These are phyloP conservation scores for Linnemannia exigua DNA, from an alignment of 192 early-diverging fungal species.

Conservation along the genomic window DNA sequence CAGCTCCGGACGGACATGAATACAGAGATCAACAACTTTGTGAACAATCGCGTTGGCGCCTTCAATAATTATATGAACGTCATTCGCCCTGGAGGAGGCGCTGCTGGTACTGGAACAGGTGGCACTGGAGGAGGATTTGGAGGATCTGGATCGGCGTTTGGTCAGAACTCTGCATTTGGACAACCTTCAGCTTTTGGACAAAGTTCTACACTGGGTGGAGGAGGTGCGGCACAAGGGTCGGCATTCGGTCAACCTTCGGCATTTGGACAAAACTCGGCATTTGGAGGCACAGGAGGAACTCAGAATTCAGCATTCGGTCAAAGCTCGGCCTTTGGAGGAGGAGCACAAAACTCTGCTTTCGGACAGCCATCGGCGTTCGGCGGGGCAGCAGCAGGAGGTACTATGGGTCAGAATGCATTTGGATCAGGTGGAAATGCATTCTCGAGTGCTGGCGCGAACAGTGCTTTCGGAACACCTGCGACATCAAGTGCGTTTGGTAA, in stretches of 20 bases:
- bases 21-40: constrained; percentile 56
- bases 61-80: constrained; percentile 56
- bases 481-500: background rate
- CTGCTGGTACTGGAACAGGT: constrained; percentile 5
- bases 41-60: constrained; percentile 48
- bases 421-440: constrained; percentile 12
- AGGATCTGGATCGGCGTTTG: constrained; percentile 25
- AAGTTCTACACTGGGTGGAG: constrained; percentile 27
- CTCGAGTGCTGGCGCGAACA: background rate
- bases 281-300: background rate
- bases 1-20: constrained; percentile 50
- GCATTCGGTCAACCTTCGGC: constrained; percentile 8
- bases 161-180: constrained; percentile 30
- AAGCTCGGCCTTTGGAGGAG: constrained; percentile 41
- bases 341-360: constrained; percentile 40
- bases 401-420: constrained; percentile 9
- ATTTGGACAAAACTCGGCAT: constrained; percentile 42
- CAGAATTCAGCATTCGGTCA: constrained; percentile 42
- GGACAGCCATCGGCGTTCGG: constrained; percentile 35
- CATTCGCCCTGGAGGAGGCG: constrained; percentile 14
- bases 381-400: background rate
- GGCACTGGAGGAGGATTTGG: constrained; percentile 30
- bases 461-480: background rate
- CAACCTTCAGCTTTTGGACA: constrained; percentile 47
- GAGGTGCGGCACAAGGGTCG: constrained; percentile 21